Base-by-base conservation (phyloP, 805 yeast species). In the Saccharomycopsis amapae region DNA sequence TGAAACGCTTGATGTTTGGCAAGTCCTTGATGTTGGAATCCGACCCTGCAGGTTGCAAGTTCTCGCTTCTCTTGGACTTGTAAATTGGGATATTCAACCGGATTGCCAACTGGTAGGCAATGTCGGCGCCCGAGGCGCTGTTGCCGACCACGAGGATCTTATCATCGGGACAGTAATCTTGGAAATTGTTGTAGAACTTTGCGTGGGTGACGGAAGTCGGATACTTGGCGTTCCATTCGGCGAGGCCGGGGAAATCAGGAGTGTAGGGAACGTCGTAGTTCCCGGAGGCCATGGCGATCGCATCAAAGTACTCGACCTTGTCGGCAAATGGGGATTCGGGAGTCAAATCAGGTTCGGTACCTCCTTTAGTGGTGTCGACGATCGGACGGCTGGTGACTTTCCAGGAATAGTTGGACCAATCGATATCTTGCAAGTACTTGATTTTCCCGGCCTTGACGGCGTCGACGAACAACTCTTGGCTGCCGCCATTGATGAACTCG, bases 101-200 rank as follows among this genome's bases (percentile, higher is more conserved):
- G 2, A 66, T 64, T 1, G 79, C 73, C 17, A 80, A 56, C 57
- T 83, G 89, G 46, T 70, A 72, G 2, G 86, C 35, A 84, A 66
- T 44, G 57, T 87, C 95, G 17, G 77, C 73, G 23, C 90, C 95
- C 25, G 87, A 78, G 2, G 93, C 82, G 9, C 81, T 78, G 55
- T 79, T 81, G 0, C 95, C 95, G n/a, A 85, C 75, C 5, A 85
- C 71, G 37, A 85, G 60, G 13, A 80, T 76, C 26, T 62, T 68
- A 5, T 57, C 54, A 7, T 23, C 18, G 7, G 7, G 18, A 10
- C 22, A 46, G 48, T 67, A 81, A 12, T 65, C 67, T 1, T 65
- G 66, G 0, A 78, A 71, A 17, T 60, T 60, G 46, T 79, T 69
- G 56, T 69, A 83, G 31, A 69, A 61, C 50, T 78, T 78, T 5